Conservation (phyloP, 768 basidiomycete species). For the Leccinum barrowsii region DNA sequence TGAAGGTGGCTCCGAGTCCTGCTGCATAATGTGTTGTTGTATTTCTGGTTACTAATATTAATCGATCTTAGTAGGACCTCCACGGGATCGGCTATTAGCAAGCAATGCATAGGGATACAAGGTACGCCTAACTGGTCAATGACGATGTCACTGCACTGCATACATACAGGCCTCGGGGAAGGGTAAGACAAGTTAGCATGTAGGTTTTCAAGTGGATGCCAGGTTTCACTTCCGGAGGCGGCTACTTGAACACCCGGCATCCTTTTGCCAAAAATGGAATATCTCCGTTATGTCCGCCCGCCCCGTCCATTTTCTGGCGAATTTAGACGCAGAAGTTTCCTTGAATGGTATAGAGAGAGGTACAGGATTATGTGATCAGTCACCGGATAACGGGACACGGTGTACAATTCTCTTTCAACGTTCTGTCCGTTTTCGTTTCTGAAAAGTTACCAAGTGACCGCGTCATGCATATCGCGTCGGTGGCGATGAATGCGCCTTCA, state of each 20-base stretch:
- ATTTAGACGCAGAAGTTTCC: neutral
- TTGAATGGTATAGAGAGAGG: slow-evolving; percentile 3
- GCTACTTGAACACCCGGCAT: slow-evolving; percentile 19
- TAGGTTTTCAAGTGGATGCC: neutral
- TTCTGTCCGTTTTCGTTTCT: slow-evolving; percentile 7
- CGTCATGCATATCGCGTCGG: slow-evolving; percentile 20
- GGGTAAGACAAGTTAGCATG: slow-evolving; percentile 5
- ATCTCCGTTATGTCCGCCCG: slow-evolving; percentile 2
- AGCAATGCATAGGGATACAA: slow-evolving; percentile 19
- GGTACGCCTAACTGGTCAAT: slow-evolving; percentile 15
- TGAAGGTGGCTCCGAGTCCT: neutral
- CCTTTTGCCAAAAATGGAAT: neutral
- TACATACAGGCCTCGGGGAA: slow-evolving; percentile 6
- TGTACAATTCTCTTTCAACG: slow-evolving; percentile 4
- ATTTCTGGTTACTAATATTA: neutral
- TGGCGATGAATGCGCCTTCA: slow-evolving; percentile 31
- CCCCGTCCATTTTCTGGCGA: neutral
- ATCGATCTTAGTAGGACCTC: slow-evolving; percentile 10
- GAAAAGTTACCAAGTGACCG: slow-evolving; percentile 6
- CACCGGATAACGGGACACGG: slow-evolving; percentile 22
- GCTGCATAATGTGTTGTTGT: slow-evolving; percentile 5
- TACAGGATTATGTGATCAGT: slow-evolving; percentile 24
- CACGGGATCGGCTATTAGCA: neutral
- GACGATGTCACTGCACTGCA: slow-evolving; percentile 23
- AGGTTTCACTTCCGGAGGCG: slow-evolving; percentile 16